Percentiles rank a stretch among this genome's conserved stretches.
Conservation (phyloP, 140 eudicot genomes). For the Oenanthe javanica region DNA sequence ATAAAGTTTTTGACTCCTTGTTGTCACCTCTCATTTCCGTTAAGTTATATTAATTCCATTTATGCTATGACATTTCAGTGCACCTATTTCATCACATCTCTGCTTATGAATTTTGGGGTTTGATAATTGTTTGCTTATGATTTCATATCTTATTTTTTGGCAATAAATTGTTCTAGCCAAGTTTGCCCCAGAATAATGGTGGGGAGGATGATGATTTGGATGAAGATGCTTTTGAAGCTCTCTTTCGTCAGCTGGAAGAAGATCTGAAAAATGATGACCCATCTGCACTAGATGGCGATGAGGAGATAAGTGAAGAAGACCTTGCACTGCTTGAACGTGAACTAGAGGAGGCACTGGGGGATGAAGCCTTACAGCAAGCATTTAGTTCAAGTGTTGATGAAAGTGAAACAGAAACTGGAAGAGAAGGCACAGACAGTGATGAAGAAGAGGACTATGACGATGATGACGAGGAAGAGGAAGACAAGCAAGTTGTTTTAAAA, state of each 20-base stretch:
- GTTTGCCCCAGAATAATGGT: conserved; percentile 18
- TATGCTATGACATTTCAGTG: not conserved
- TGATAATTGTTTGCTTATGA: not conserved
- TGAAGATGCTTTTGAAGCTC: conserved; percentile 93
- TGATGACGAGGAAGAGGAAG: conserved; percentile 26
- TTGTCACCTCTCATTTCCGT: too few relatives aligned
- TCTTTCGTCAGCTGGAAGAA: conserved; percentile 76
- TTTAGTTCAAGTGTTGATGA: conserved; percentile 30
- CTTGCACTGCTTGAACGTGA: conserved; percentile 77
- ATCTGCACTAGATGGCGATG: conserved; percentile 51
- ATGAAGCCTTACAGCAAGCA: conserved; percentile 44
- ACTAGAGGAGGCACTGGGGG: conserved; percentile 70
- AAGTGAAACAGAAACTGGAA: conserved; percentile 16
- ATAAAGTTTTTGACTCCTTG: not conserved
- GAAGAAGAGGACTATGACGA: conserved; percentile 13
- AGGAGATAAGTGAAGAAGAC: conserved; percentile 80
- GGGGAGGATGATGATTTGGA: conserved; percentile 53
- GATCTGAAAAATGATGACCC: conserved; percentile 71
- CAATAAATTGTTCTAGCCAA: conserved; percentile 31
- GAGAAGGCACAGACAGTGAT: conserved; percentile 14
- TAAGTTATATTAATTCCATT: not conserved
- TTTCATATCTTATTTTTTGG: not conserved
- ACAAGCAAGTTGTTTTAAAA: conserved; percentile 48
- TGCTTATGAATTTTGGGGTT: not conserved
- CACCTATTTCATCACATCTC: not conserved